phyloP scores from a whole-genome alignment of 352 stramenopile species.

The Blastocystis sp. region DNA sequence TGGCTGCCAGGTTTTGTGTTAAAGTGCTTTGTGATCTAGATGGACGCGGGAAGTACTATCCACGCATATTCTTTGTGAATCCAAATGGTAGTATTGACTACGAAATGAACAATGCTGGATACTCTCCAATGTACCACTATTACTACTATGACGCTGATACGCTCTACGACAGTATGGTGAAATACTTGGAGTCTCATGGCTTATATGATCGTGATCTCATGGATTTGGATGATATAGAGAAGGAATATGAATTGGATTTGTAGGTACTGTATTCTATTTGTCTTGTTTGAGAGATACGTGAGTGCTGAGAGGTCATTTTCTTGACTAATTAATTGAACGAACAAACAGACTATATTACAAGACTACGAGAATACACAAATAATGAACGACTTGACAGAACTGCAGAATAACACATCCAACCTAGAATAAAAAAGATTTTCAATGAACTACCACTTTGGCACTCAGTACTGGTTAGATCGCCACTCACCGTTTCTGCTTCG shows the following conservation, averaged over 20 bases:
- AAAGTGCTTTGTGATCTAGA: not conserved
- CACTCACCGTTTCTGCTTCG: not conserved
- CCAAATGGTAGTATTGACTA: conserved; percentile 44
- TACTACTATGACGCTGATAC: conserved; percentile 56
- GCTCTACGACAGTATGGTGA: conserved; percentile 49
- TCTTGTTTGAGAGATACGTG: not conserved
- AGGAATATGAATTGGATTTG: conserved; percentile 44
- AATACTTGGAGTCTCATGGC: conserved; percentile 40
- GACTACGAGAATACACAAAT: not conserved
- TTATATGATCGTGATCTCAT: conserved; percentile 27
- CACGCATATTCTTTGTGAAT: conserved; percentile 60
- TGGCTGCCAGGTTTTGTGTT: conserved; percentile 34
- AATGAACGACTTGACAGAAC: not conserved
- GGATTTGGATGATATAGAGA: conserved; percentile 35
- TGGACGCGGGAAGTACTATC: conserved; percentile 56
- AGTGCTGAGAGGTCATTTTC: not conserved
- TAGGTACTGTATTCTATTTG: not conserved
- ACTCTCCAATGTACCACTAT: conserved; percentile 59
- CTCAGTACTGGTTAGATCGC: not conserved
- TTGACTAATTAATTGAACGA: not conserved
- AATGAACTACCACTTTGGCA: not conserved
- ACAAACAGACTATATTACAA: not conserved
- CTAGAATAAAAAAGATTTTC: not conserved
- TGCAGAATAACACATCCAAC: not conserved
- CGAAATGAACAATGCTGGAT: conserved; percentile 55